These are phyloP conservation scores for Vigna unguiculata DNA, from an alignment of 306 rosid species.

Conservation along the genomic window DNA sequence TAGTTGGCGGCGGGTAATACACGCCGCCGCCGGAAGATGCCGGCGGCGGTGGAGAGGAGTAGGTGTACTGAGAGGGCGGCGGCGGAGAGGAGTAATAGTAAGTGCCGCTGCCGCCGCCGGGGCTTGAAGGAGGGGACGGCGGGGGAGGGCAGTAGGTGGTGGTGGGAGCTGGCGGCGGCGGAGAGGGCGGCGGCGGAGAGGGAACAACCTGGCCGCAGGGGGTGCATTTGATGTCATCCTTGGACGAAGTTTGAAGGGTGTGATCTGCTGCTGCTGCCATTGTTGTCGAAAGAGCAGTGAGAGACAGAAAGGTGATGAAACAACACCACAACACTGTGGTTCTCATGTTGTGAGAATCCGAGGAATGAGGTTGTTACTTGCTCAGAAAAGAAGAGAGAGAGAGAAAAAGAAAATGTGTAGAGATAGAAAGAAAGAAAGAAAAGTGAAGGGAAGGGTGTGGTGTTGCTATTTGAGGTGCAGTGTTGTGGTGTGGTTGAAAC, in stretches of 20 bases:
- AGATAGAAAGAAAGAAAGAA: neutral
- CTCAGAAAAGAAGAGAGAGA: conserved; percentile 13
- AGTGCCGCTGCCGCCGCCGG: conserved; percentile 40
- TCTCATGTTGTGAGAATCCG: conserved; percentile 47
- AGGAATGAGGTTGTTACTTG: conserved; percentile 35
- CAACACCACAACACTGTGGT: neutral
- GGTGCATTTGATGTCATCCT: conserved; percentile 83
- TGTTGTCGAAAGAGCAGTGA: conserved; percentile 14
- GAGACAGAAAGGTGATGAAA: conserved; percentile 6
- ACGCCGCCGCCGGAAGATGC: conserved; percentile 48
- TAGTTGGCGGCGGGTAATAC: conserved; percentile 63
- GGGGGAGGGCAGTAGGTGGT: conserved; percentile 70
- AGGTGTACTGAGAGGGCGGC: conserved; percentile 58
- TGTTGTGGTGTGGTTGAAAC: conserved; percentile 32
- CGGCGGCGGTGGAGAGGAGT: conserved; percentile 51
- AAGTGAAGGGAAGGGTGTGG: neutral
- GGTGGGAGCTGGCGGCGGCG: conserved; percentile 51
- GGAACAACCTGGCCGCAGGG: conserved; percentile 62
- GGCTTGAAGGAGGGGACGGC: conserved; percentile 58
- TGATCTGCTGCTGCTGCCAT: conserved; percentile 55
- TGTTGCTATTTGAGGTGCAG: conserved; percentile 52
- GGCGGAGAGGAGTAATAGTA: conserved; percentile 71
- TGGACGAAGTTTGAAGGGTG: conserved; percentile 39
- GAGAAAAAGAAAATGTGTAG: neutral
- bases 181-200: conserved; percentile 66